Base-by-base conservation (phyloP, 257 asterid genomes). In the Nyctanthes arbortristis region DNA sequence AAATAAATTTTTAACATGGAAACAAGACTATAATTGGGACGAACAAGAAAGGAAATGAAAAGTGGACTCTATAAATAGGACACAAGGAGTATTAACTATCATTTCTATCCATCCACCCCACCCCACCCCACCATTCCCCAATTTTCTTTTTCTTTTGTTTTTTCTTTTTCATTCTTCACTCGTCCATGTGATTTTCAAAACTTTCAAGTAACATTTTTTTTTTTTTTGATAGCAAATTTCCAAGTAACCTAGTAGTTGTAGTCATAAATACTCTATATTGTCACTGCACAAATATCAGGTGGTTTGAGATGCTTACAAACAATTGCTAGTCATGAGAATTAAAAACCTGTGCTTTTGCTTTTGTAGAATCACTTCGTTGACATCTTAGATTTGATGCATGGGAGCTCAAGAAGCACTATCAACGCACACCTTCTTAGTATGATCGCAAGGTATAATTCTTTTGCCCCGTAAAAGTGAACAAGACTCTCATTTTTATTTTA, bases 361-460 rank as follows among this genome's bases (percentile, higher is more conserved):
- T 77, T 89, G 89, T 75, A 92, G 98, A 84, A 82, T 81, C 96
- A 87, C 82, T 92, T 92, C 59, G 49, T 81, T 71, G 94, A 87
- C 73, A 89, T 92, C 77, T 77, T 92, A 78, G 91, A 88, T 68
- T 43, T 78, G 87, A 83, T 79, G 91, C 82, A 69, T 66, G 98
- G 96, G 85, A 83, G 88, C 82, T 73, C 94, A 74, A 86, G 92
- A 84, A 85, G 80, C 81, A 72, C 77, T 32, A 68, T 89, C 80
- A 82, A 77, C 66, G 63, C 78, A 73, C 88, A 77, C 66, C 75
- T 92, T 71, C 98, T 92, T 73, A 82, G 73, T 56, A 79, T 84
- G 76, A 93, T 91, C 43, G 78, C 83, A 62, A 80, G 93, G 98
- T 92, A 82, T 32, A 33, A 28, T 61, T 72, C 43, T 66, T 73